Percentiles rank a stretch among this genome's conserved stretches.
These are phyloP conservation scores for Trypanosoma cruzi DNA, from an alignment of 208 protist genomes.

Conservation along the genomic window DNA sequence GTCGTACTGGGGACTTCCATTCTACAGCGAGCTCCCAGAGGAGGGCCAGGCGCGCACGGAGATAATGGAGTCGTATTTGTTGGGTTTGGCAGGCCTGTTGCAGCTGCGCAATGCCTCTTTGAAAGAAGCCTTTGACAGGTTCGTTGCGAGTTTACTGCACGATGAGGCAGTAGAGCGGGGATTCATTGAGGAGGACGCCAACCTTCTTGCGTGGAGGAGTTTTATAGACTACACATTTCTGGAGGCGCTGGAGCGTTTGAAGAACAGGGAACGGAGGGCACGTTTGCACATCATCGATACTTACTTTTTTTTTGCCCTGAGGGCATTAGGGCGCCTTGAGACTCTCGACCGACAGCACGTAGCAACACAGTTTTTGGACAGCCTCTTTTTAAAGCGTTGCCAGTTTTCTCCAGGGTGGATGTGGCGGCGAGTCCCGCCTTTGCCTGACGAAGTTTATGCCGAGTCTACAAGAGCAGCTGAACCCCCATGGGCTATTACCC, in stretches of 20 bases:
- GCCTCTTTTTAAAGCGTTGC: conserved; percentile 50
- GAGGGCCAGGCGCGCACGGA: conserved; percentile 37
- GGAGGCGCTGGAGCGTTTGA: neutral
- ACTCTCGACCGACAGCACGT: conserved; percentile 29
- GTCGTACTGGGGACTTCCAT: conserved; percentile 25
- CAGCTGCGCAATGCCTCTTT: conserved; percentile 22
- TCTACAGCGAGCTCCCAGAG: conserved; percentile 25
- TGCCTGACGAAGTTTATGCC: conserved; percentile 6
- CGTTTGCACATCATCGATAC: conserved; percentile 19
- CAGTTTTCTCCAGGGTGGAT: conserved; percentile 37
- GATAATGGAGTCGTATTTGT: conserved; percentile 53
- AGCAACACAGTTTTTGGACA: conserved; percentile 38
- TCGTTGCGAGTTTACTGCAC: conserved; percentile 7
- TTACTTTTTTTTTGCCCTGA: conserved; percentile 11
- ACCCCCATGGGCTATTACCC: neutral
- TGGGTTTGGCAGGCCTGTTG: conserved; percentile 29
- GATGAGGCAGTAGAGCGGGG: conserved; percentile 67
- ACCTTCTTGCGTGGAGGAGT: conserved; percentile 22
- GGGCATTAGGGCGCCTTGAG: conserved; percentile 14
- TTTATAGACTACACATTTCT: conserved; percentile 31
- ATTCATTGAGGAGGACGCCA: conserved; percentile 50
- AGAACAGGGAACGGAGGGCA: conserved; percentile 22
- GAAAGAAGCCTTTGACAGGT: neutral
- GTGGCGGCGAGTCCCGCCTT: conserved; percentile 27
- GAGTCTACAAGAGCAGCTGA: neutral